Evolutionary conservation across 2,329 filamentous ascomycete species (phyloP), one percentile per base, ranked within the genome.

Genomic region (Nemania serpens): DNA sequence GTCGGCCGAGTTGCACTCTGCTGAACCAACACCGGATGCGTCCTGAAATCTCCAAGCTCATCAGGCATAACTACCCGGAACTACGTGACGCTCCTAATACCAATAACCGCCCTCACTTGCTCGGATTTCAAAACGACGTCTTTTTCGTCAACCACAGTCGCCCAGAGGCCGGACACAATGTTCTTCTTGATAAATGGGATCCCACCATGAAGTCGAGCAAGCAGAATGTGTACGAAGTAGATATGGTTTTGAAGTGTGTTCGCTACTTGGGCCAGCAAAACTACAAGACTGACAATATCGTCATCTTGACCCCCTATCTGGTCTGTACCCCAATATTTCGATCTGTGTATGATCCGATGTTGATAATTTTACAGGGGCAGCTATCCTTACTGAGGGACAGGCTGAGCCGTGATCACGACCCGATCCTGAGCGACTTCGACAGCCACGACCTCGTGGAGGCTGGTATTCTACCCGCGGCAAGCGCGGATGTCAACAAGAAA

Each of bases 291-390:
- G 78, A 85, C 3, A 76, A 89, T 2, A 77, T 92, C 11, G 89
- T 91, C 0, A 77, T 93, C 0, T 72, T 93, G 1, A 91, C 88
- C 0, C 90, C 90, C 0, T 93, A 93, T 66, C 77, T 92, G 0
- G 57, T 59, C 15, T n/a, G 56, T 59, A 46, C 9, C 43, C 13
- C 9, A n/a, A n/a, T 17, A 18, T 25, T 37, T 11, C 1, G 11
- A 2, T 13, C 10, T 12, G 4, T 18, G 25, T n/a, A 17, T 36
- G 2, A 13, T 52, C 2, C 4, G 5, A 29, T 37, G 33, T 12
- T 48, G 17, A 55, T 39, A 33, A 25, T 7, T 53, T 18, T 29
- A 25, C 10, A 59, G 57, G 89, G 88, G 0, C 89, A 92, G 65
- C 72, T 93, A 0, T 81, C 76, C 2, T 76, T 88, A 0, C 75